These are phyloP conservation scores for Geranium incanum DNA, from an alignment of 441 rosid genomes.

Conservation along the genomic window DNA sequence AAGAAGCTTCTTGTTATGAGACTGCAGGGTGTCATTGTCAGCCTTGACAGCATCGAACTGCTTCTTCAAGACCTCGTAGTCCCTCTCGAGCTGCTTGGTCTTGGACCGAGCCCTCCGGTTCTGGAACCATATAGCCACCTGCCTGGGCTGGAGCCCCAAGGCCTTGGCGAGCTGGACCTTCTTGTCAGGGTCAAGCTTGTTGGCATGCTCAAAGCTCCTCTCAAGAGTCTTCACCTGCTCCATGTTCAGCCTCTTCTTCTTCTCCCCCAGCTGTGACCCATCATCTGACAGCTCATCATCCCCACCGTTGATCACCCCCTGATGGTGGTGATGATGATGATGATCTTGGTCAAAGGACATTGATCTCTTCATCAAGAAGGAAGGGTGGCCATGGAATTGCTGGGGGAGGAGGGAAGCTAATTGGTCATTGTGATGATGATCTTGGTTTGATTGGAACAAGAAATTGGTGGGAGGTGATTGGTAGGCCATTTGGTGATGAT, in stretches of 20 bases:
- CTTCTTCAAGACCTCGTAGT: conserved; percentile 65
- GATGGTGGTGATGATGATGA: conserved; percentile 15
- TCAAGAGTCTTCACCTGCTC: conserved; percentile 92
- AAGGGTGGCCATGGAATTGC: conserved; percentile 17
- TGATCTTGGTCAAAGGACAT: conserved; percentile 52
- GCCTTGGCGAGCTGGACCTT: conserved; percentile 83
- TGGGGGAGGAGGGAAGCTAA: background rate
- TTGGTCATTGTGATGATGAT: background rate
- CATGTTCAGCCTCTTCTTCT: conserved; percentile 79
- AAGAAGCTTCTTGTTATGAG: conserved; percentile 74
- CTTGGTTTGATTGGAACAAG: background rate
- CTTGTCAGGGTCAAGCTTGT: conserved; percentile 95
- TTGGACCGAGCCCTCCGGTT: conserved; percentile 96
- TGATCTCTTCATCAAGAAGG: conserved; percentile 73
- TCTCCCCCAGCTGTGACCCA: conserved; percentile 83
- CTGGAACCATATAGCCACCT: conserved; percentile 94
- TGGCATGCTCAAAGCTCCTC: conserved; percentile 81
- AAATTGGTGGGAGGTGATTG: background rate
- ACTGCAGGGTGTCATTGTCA: conserved; percentile 73
- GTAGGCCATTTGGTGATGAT: conserved; percentile 3
- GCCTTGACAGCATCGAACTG: conserved; percentile 67
- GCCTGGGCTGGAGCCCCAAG: conserved; percentile 80
- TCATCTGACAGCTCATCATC: conserved; percentile 92
- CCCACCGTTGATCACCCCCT: conserved; percentile 35
- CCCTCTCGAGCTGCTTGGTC: conserved; percentile 88